These are phyloP conservation scores for Berkeleyomyces basicola DNA, from an alignment of 2,329 filamentous ascomycete species.

Conservation along the genomic window DNA sequence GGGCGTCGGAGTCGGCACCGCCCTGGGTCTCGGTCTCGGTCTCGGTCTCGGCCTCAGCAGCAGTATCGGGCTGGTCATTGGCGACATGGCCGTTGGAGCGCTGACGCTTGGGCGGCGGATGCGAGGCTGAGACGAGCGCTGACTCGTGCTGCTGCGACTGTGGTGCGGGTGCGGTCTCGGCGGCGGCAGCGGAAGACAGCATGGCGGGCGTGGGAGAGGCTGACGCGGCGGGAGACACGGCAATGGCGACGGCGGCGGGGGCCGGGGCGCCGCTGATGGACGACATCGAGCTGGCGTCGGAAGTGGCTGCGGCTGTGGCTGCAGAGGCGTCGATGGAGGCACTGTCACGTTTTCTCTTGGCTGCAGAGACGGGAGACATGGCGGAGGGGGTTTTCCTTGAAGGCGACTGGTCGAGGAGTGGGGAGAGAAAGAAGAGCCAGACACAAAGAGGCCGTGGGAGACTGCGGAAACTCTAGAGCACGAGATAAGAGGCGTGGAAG, in stretches of 20 bases:
- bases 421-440: not conserved
- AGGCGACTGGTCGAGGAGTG: not conserved
- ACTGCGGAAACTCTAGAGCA: not conserved
- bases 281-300: not conserved
- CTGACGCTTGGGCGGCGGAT: conserved; percentile 56
- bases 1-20: conserved; percentile 31
- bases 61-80: conserved; percentile 48
- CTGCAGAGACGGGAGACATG: conserved; percentile 40
- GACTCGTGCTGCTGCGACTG: conserved; percentile 19
- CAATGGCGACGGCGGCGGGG: conserved; percentile 17
- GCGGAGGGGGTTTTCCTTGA: conserved; percentile 13
- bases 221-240: conserved; percentile 23
- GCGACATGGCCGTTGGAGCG: conserved; percentile 44
- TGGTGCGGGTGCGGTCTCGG: not conserved
- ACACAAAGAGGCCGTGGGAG: not conserved
- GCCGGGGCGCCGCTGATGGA: conserved; percentile 16
- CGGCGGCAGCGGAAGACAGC: not conserved
- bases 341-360: conserved; percentile 61
- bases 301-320: not conserved
- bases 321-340: not conserved
- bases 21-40: conserved; percentile 10
- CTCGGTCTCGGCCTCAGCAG: conserved; percentile 40
- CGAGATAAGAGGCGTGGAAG: not conserved
- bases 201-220: not conserved
- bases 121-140: conserved; percentile 24